Evolutionary conservation across 2,329 filamentous ascomycete species (phyloP), one percentile per base, ranked within the genome.

Genomic region (Xylariaceae sp.): DNA sequence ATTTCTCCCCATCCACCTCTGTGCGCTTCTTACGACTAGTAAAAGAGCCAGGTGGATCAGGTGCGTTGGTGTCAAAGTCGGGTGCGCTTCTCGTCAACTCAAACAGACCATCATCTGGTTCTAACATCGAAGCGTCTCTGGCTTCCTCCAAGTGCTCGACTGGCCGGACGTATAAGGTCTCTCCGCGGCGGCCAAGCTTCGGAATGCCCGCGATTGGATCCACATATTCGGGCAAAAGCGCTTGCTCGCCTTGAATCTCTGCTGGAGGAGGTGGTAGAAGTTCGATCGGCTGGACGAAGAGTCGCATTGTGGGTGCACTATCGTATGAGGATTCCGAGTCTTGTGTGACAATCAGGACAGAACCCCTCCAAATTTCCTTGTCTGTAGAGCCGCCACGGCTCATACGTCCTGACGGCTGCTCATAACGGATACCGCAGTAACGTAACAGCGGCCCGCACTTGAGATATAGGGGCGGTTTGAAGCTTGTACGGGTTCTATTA

Each of bases 331-430:
- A 97, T 33, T 88, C 83, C 2, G 84, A 81, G 67, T 99, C 93
- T 46, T 86, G 81, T 0, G 94, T 97, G 18, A 99, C 92, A 64
- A 99, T 96, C 91, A 99, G 92, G 52, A 97, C 81, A 55, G 86
- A 95, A 4, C 94, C 94, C 70, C 92, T 85, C 94, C 94, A 99
- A 16, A 93, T 85, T 64, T 96, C 91, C 45, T 85, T 82, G 36
- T 91, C 86, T 0, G 67, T 51, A 1, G 66, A 60, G 59, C 67
- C 70, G 61, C 69, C 70, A 47, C 70, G 72, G 50, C 67, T 70
- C 24, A 69, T 72, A 26, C 74, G 68, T 23, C 70, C 67, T 0
- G 75, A 66, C 41, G 74, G 66, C 64, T 78, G 76, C 72, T 96
- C 84, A 32, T 79, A 79, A 33, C 87, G 84, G 35, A 96, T 84